These are phyloP conservation scores for Secale cereale DNA, from an alignment of 176 grass and related monocot genomes.

Conservation along the genomic window DNA sequence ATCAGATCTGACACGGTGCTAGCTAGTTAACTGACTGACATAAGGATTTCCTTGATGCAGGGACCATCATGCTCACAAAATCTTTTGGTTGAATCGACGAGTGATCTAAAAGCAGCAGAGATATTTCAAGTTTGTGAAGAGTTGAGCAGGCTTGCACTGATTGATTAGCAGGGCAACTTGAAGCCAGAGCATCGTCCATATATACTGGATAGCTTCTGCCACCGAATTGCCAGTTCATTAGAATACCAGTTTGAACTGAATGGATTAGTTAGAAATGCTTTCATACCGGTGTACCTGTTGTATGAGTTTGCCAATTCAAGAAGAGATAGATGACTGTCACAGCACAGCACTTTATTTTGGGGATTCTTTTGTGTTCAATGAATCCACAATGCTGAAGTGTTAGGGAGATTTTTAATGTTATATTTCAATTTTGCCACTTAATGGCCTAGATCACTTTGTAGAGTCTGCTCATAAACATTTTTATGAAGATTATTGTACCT, in stretches of 20 bases:
- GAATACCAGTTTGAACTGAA: not conserved
- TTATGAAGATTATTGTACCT: not conserved
- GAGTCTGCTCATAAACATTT: not conserved
- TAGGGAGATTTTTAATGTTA: not conserved
- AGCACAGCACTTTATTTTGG: not conserved
- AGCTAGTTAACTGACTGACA: not conserved
- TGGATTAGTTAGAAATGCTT: conserved; percentile 10
- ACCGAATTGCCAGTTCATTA: conserved; percentile 6
- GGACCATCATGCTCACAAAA: not conserved
- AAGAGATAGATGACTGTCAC: not conserved
- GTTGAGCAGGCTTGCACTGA: not conserved
- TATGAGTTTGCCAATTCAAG: not conserved
- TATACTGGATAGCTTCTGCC: not conserved
- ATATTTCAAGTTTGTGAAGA: not conserved
- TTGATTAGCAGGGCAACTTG: not conserved
- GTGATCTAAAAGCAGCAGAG: not conserved
- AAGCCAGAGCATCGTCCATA: not conserved
- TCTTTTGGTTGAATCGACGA: not conserved
- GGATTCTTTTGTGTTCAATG: not conserved
- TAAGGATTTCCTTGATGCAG: not conserved
- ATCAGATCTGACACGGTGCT: not conserved
- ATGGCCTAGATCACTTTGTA: not conserved
- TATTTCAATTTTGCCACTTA: not conserved
- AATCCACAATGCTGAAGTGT: not conserved
- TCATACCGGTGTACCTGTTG: not conserved